Evolutionary conservation across 371 early-diverging fungal genomes (phyloP), one percentile per base, ranked within the genome.

Genomic region (Mortierella sp.): DNA sequence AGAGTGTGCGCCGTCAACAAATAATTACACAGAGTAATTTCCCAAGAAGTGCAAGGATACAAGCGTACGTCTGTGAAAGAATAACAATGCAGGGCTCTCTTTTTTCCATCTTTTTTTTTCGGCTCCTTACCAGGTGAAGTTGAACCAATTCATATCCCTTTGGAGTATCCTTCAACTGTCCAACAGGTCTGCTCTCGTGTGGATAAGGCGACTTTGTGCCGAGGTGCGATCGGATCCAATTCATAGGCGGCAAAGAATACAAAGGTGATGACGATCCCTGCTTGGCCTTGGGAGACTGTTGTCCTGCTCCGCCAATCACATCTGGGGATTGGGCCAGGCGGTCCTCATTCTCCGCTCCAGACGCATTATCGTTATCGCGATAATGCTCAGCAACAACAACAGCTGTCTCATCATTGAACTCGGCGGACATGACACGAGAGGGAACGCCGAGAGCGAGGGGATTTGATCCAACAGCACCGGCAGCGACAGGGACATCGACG

Each of bases 191-290:
- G 70, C 74, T 73, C 26, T 77, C 80, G 45, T 85, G 86, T 5
- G 86, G 86, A 54, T 85, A 85, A 4, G 82, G 82, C 31, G 82
- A 80, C 50, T 85, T 85, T 19, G 86, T 81, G 4, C 82, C 79
- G 50, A 85, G 63, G 31, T 80, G 82, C 2, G 44, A 44, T 14
- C 80, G 82, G 48, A 85, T 70, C 86, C 80, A 85, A 14, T 14
- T 42, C 45, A 52, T 31, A 1, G 54, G 73, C 1, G 50, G 50
- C 16, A 50, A 38, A 14, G 68, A 38, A 34, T 38, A 24, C 63
- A 63, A 16, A 3, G 63, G 63, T 19, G 63, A 38, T 38, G 42
- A 38, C 42, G 5, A 5, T 19, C 34, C 50, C 7, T 16, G 3
- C 42, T 38, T 38, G 42, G 31, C 28, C 34, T 63, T 31, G 16